phyloP scores from a whole-genome alignment of 208 protist species.

The Leptomonas pyrrhocoris region DNA sequence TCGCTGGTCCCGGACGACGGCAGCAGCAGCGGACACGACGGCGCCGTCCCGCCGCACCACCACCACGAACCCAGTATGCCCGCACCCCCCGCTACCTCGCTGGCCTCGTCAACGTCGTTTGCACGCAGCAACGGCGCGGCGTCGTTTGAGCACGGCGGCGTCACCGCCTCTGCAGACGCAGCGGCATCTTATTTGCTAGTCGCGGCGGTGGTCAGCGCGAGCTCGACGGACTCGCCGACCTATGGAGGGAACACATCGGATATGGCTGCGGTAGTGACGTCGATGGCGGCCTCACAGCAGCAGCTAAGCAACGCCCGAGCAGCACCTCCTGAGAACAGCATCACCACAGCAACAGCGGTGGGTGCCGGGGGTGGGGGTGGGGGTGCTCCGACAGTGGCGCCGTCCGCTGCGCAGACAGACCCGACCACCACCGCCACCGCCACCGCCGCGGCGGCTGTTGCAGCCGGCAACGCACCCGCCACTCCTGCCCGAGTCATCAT shows the following conservation, averaged over 20 bases:
- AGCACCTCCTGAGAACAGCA: neutral
- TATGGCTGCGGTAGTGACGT: too few species aligned
- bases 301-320: neutral
- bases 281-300: neutral
- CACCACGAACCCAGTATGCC: too few species aligned
- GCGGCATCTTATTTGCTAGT: too few species aligned
- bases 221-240: slow-evolving; percentile 1
- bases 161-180: neutral
- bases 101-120: too few species aligned
- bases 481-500: slow-evolving; percentile 45
- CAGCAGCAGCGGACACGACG: neutral
- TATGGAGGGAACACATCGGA: neutral
- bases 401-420: neutral
- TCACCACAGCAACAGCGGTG: neutral
- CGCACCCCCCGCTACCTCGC: too few species aligned
- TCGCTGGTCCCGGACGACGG: neutral
- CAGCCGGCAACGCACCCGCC: slow-evolving; percentile 7
- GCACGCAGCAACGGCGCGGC: too few species aligned
- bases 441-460: neutral
- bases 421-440: neutral
- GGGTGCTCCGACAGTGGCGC: neutral
- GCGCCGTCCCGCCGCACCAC: neutral
- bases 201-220: slow-evolving; percentile 9
- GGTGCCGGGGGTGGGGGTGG: neutral
- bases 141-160: too few species aligned